phyloP scores from a whole-genome alignment of 257 asterid species.

The Echium plantagineum region DNA sequence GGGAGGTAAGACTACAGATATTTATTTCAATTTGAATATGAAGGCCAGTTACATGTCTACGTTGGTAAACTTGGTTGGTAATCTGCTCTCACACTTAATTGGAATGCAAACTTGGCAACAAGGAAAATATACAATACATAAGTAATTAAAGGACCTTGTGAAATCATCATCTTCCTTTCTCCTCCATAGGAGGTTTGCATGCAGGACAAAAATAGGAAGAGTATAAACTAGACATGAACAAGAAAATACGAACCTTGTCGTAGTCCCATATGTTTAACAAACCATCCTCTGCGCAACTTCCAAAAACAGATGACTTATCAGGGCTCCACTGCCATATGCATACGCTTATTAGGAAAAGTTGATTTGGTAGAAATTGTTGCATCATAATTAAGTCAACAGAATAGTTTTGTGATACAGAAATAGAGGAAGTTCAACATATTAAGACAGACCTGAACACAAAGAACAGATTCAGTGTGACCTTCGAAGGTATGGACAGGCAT shows the following conservation, averaged over 20 bases:
- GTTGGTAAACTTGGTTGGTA: neutral
- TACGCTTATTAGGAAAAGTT: conserved; percentile 6
- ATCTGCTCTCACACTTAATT: neutral
- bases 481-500: conserved; percentile 65
- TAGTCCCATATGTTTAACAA: conserved; percentile 87
- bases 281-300: conserved; percentile 97
- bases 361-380: neutral
- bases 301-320: conserved; percentile 75
- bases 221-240: neutral
- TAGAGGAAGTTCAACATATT: conserved; percentile 7
- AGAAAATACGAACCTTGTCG: conserved; percentile 44
- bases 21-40: neutral
- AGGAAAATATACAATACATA: neutral
- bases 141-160: neutral
- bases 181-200: neutral
- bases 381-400: neutral
- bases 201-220: neutral
- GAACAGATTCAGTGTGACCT: conserved; percentile 88
- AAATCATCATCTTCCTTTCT: neutral
- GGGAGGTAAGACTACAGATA: neutral
- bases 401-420: neutral
- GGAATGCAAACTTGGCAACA: no score
- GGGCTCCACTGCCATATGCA: conserved; percentile 78
- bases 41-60: neutral
- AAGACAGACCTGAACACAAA: conserved; percentile 79